Conservation (phyloP, 495 filamentous ascomycete species). For the Podospora pseudocomata region DNA sequence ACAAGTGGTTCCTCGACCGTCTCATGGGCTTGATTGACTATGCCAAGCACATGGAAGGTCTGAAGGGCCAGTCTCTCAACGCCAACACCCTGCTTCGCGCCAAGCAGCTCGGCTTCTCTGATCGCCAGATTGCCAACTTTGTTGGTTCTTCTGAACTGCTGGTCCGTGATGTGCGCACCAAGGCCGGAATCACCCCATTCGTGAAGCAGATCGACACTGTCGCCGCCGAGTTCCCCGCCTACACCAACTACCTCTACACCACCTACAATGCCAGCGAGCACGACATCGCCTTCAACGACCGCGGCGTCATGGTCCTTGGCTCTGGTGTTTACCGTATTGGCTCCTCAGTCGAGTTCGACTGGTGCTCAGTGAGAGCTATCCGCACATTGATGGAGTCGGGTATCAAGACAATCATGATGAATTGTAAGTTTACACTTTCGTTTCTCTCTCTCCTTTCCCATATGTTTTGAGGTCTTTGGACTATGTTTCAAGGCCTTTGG, state of each 20-base stretch:
- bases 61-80: constrained; percentile 58
- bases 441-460: neutral
- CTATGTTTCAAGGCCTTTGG: neutral
- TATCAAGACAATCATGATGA: constrained; percentile 97
- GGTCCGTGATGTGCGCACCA: constrained; percentile 73
- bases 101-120: constrained; percentile 91
- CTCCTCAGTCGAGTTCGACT: constrained; percentile 97
- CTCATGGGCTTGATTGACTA: constrained; percentile 91
- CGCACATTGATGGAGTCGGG: constrained; percentile 84
- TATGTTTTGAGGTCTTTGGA: neutral
- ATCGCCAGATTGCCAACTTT: constrained; percentile 91
- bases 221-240: constrained; percentile 91
- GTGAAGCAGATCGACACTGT: constrained; percentile 99
- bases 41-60: constrained; percentile 67
- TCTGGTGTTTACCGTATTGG: constrained; percentile 98
- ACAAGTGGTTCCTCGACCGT: constrained; percentile 93
- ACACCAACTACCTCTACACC: constrained; percentile 94
- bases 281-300: constrained; percentile 80
- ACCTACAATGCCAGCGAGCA: constrained; percentile 91
- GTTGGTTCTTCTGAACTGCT: constrained; percentile 89
- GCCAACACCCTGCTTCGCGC: constrained; percentile 66
- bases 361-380: constrained; percentile 97
- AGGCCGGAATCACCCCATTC: constrained; percentile 78
- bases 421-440: constrained; percentile 37
- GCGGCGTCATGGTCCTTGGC: constrained; percentile 91